Conservation (phyloP, 441 rosid species). For the Daphne laureola region DNA sequence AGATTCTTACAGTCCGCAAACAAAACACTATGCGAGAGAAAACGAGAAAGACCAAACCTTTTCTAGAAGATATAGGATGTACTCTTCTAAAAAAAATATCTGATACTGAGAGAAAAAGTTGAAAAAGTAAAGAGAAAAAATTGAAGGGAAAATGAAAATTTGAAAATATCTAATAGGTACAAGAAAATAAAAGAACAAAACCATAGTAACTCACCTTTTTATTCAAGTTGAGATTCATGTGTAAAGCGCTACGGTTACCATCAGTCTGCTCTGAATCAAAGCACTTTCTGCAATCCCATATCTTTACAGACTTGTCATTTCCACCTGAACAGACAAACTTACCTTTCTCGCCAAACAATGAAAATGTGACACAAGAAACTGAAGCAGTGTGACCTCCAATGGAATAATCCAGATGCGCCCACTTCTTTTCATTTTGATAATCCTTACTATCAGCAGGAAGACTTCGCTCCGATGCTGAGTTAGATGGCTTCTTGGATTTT, state of each 20-base stretch:
- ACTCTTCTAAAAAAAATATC: no score
- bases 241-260: constrained; percentile 30
- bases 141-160: not conserved
- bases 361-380: constrained; percentile 72
- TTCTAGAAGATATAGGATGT: no score
- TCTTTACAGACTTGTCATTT: constrained; percentile 69
- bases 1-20: no score
- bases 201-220: constrained; percentile 43
- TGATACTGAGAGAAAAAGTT: no score
- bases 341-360: constrained; percentile 64
- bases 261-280: constrained; percentile 27
- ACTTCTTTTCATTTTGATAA: constrained; percentile 26
- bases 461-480: constrained; percentile 31
- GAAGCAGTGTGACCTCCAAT: constrained; percentile 81
- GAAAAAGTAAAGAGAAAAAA: not conserved
- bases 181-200: not conserved
- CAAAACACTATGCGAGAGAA: no score
- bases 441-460: constrained; percentile 13
- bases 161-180: constrained; percentile 5
- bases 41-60: no score
- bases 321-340: constrained; percentile 78
- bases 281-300: constrained; percentile 62
- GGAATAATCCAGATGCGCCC: constrained; percentile 69
- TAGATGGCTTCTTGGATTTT: constrained; percentile 51
- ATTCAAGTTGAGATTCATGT: constrained; percentile 42